Base-by-base conservation (phyloP, 2,329 filamentous ascomycete species). In the Pseudogymnoascus verrucosus region DNA sequence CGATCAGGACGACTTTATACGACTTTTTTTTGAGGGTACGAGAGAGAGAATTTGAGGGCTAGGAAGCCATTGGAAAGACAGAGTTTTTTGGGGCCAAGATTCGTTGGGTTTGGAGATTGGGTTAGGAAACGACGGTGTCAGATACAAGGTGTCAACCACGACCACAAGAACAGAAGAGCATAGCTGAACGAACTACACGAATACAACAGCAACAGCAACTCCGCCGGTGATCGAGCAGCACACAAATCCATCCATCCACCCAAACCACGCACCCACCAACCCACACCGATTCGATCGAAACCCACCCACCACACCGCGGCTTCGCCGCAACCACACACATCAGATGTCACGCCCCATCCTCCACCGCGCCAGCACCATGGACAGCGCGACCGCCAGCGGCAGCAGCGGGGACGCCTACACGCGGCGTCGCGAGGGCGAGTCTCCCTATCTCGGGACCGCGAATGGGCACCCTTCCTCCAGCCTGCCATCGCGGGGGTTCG, bases 321-420 rank as follows among this genome's bases (percentile, higher is more conserved):
- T 21, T 23, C 21, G 54, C 62, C 34, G 31, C 62, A 34, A 36
- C 62, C 12, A 59, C 19, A 11, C 2, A 11, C 47, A 39, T 84
- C 83, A 0, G 78, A 60, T 60, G 54, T 60, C 54, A 19, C 28
- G 54, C n/a, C 54, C 54, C 2, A 60, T 39, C 54, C 54, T 60
- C 16, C 28, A 60, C 36, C 54, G 54, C 19, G 28, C 28, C 11
- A 60, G 36, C 54, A 60, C 54, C 1, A 60, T 60, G 54, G 54
- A 60, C 28, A 60, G 28, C 54, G 36, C 54, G 5, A 60, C 23
- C n/a, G 36, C 54, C 28, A 21, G 36, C 54, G 54, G 54, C 28
- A 60, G 36, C 28, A 39, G 28, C 28, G 44, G 21, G 3, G 54
- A 60, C 28, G 19, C 36, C 14, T 60, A 60, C 36, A 10, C 21